Conservation (phyloP, 108 stramenopile species). For the Cylindrotheca fusiformis region DNA sequence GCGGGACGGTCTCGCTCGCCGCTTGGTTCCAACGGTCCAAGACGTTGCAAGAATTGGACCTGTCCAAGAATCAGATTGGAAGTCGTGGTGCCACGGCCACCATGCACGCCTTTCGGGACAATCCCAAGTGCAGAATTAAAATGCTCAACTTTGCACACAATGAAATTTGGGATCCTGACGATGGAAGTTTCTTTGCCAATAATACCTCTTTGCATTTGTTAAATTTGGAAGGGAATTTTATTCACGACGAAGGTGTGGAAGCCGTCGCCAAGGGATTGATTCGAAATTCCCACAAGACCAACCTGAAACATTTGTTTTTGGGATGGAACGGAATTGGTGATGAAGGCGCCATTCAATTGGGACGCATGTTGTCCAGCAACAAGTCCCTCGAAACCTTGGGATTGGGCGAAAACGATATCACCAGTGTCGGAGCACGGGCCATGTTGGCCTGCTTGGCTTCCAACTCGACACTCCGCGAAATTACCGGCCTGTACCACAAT, state of each 20-base stretch:
- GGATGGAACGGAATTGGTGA: conserved; percentile 42
- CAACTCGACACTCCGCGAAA: conserved; percentile 20
- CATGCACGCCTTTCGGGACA: conserved; percentile 38
- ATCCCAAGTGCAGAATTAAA: conserved; percentile 14
- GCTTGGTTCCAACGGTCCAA: conserved; percentile 19
- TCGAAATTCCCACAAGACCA: not conserved
- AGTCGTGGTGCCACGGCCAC: conserved; percentile 27
- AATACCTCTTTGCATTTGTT: conserved; percentile 26
- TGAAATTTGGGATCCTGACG: conserved; percentile 43
- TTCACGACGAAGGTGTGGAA: conserved; percentile 37
- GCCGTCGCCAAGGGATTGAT: conserved; percentile 29
- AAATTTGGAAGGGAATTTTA: conserved; percentile 36
- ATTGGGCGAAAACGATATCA: conserved; percentile 39
- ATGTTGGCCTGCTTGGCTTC: conserved; percentile 19
- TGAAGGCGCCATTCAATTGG: conserved; percentile 27
- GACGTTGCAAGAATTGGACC: conserved; percentile 30
- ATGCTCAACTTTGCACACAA: conserved; percentile 43
- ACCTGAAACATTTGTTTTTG: conserved; percentile 26
- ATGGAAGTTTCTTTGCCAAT: conserved; percentile 25
- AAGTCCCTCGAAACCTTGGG: conserved; percentile 21
- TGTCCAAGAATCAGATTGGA: conserved; percentile 41
- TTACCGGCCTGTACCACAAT: conserved; percentile 42
- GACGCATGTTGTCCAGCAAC: conserved; percentile 28
- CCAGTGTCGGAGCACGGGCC: conserved; percentile 33
- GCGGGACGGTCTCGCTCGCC: conserved; percentile 25